Evolutionary conservation across 768 basidiomycete species (phyloP), one percentile per base, ranked within the genome.

Genomic region (Agrocybe praecox): DNA sequence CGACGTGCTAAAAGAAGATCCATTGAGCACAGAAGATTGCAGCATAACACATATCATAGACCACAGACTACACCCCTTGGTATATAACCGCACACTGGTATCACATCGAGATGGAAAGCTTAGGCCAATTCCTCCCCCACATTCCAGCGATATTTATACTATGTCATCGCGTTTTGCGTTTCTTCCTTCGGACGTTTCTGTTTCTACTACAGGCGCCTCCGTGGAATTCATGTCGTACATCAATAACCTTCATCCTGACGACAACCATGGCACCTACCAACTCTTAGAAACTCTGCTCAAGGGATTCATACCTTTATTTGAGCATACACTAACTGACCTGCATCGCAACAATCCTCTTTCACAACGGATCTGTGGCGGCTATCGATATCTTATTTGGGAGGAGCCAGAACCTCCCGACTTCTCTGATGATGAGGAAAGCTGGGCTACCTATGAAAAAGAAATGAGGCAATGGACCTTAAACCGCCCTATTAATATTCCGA

Each of bases 271-370:
- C 17, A 64, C 76, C 12, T 78, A 79, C 60, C 17, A 43, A 22
- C 66, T 64, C 15, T 63, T 81, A 8, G 67, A 72, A 54, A 53
- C 53, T 17, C 61, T 77, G 23, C 65, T 84, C 6, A 60, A 67
- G 1, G 56, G 58, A 1, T 73, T 77, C 34, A 57, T 84, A 12
- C 82, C 83, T 14, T 66, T 84, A 12, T 82, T 84, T 62, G 82
- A 84, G 58, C 78, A 77, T 53, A 71, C 75, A 17, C 72, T 84
- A 14, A 82, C 81, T 1, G 83, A 84, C 60, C 64, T 84, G 32
- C 80, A 83, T 56, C 69, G 76, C 26, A 77, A 77, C 59, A 83
- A 83, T 56, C 77, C 78, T 2, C 65, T 78, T 1, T 50, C 49
- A 9, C 78, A 71, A 49, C 72, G 82, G 9, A 80, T 83, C 34